Evolutionary conservation across 768 basidiomycete species (phyloP).

Genomic region (Phlebiopsis gigantea): DNA sequence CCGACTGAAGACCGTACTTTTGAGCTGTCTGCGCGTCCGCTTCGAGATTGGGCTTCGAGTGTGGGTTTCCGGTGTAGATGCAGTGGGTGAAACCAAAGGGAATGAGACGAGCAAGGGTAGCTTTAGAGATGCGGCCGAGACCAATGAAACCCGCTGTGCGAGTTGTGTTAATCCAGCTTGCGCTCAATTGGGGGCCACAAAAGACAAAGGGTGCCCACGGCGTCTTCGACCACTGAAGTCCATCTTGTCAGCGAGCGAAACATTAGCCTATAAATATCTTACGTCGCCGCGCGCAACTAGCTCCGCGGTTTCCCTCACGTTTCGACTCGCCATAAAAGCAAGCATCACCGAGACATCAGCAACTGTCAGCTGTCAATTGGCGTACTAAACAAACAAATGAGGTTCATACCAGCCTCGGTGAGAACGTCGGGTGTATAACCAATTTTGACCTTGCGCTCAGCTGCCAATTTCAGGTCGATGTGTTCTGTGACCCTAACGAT

Average conservation of each 20-base stretch:
- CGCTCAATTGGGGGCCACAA: slow-evolving; percentile 78
- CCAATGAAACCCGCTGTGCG: slow-evolving; percentile 89
- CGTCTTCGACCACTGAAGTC: slow-evolving; percentile 66
- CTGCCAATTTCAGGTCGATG: slow-evolving; percentile 55
- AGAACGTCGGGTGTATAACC: slow-evolving; percentile 95
- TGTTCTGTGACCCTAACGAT: slow-evolving; percentile 82
- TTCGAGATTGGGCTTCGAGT: slow-evolving; percentile 36
- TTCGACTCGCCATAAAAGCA: slow-evolving; percentile 88
- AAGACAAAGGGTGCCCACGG: slow-evolving; percentile 81
- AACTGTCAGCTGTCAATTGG: slow-evolving; percentile 38
- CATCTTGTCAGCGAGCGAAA: not conserved
- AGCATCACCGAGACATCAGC: slow-evolving; percentile 91
- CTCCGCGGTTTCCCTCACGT: slow-evolving; percentile 55
- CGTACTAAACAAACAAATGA: not conserved
- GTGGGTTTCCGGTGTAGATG: slow-evolving; percentile 60
- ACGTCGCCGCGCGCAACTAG: slow-evolving; percentile 71
- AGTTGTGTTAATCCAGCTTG: slow-evolving; percentile 39
- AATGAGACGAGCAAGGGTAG: slow-evolving; percentile 70
- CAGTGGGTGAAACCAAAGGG: slow-evolving; percentile 78
- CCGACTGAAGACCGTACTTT: slow-evolving; percentile 25
- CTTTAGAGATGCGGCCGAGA: slow-evolving; percentile 91
- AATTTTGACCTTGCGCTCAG: slow-evolving; percentile 58
- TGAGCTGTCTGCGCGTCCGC: slow-evolving; percentile 32
- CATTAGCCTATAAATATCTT: slow-evolving; percentile 19
- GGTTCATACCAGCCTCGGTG: slow-evolving; percentile 71